A percentile compares a stretch with the other conserved stretches of the same genome.
These are phyloP conservation scores for Nitzschia sp. DNA, from an alignment of 108 stramenopile species.

Conservation along the genomic window DNA sequence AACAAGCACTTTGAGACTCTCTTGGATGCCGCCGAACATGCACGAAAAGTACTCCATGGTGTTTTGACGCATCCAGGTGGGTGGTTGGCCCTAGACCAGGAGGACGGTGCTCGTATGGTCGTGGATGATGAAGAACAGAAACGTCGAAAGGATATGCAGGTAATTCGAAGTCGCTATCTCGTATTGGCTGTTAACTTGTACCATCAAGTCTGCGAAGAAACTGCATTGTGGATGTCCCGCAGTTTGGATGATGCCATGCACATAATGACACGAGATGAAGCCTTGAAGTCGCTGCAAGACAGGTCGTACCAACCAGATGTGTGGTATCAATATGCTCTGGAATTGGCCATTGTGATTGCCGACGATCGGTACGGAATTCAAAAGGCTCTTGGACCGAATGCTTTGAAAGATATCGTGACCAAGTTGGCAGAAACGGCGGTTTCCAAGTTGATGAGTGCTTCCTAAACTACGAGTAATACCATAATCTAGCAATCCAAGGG, in stretches of 20 bases:
- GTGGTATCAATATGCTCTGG: constrained; percentile 65
- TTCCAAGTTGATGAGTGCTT: constrained; percentile 12
- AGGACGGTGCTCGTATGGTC: neutral
- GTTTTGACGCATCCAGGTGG: constrained; percentile 72
- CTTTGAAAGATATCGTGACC: constrained; percentile 44
- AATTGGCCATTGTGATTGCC: constrained; percentile 58
- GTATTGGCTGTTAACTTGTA: constrained; percentile 58
- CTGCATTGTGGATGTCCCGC: constrained; percentile 67
- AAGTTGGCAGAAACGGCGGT: constrained; percentile 50
- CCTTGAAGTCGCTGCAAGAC: constrained; percentile 34
- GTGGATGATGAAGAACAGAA: constrained; percentile 26
- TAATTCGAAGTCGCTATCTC: constrained; percentile 47
- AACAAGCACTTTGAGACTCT: constrained; percentile 34
- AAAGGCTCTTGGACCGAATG: constrained; percentile 32
- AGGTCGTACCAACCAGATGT: constrained; percentile 50
- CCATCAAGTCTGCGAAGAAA: constrained; percentile 64
- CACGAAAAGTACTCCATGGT: constrained; percentile 40
- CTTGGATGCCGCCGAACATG: constrained; percentile 50
- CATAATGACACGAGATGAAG: constrained; percentile 22
- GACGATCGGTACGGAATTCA: constrained; percentile 58
- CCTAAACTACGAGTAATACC: neutral
- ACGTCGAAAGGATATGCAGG: constrained; percentile 43
- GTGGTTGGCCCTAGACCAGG: constrained; percentile 58
- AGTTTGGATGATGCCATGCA: constrained; percentile 44
- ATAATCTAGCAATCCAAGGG: too few species aligned